Evolutionary conservation across 83 land plant genomes (phyloP).

Genomic region (Thuja plicata): DNA sequence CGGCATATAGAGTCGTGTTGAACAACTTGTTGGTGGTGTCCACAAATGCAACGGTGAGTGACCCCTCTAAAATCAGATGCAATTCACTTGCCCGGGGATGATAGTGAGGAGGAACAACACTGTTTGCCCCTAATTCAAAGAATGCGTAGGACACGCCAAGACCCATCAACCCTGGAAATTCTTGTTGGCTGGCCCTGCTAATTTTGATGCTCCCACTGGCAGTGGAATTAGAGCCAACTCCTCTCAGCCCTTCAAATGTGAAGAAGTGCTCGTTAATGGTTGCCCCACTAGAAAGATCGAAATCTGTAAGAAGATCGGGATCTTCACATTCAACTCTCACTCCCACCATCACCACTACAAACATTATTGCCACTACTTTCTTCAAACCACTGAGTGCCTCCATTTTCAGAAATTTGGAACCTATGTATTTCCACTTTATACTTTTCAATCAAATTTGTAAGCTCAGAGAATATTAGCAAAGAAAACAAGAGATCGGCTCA

Average conservation of each 20-base stretch:
- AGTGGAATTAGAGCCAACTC: neutral
- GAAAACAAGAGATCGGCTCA: no score
- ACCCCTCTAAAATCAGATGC: slow-evolving; percentile 21
- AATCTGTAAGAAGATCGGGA: neutral
- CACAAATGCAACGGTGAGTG: slow-evolving; percentile 36
- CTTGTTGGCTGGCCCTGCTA: neutral
- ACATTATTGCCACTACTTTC: neutral
- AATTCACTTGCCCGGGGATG: slow-evolving; percentile 33
- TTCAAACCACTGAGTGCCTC: no score
- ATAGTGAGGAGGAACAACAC: neutral
- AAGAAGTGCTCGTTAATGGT: neutral
- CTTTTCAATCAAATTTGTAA: no score
- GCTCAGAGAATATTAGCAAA: no score
- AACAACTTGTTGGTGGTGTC: slow-evolving; percentile 13
- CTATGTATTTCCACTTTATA: no score
- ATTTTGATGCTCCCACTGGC: neutral
- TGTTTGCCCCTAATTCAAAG: neutral
- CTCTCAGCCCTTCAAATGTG: neutral
- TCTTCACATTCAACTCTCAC: neutral
- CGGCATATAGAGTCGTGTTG: neutral
- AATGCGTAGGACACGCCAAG: neutral
- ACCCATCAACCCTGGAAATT: neutral
- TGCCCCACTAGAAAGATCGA: neutral
- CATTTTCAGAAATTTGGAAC: no score
- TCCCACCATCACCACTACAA: neutral